Percentiles rank a stretch among this genome's conserved stretches.
phyloP scores from a whole-genome alignment of 257 asterid species.

The Solanum commersonii region DNA sequence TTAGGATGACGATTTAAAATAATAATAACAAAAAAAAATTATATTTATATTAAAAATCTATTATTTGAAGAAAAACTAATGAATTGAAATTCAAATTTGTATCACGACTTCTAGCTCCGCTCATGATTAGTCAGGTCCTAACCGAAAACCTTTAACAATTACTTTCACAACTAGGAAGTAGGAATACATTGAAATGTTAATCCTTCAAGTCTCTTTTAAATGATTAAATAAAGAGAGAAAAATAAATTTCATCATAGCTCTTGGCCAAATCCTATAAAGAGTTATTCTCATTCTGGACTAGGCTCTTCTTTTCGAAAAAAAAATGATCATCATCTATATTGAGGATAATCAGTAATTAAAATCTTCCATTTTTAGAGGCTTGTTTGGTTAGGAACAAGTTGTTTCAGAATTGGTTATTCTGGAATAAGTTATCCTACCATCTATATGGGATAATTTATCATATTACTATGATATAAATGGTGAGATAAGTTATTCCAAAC shows the following conservation, averaged over 20 bases:
- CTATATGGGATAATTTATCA: too few species aligned
- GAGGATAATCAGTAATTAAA: neutral
- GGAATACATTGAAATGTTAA: too few species aligned
- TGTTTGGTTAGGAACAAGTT: neutral
- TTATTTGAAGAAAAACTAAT: too few species aligned
- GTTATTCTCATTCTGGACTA: too few species aligned
- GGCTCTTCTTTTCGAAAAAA: neutral
- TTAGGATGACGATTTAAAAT: neutral
- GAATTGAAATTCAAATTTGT: neutral
- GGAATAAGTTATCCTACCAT: too few species aligned
- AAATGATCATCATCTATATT: neutral
- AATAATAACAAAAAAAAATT: neutral
- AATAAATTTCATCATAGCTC: too few species aligned
- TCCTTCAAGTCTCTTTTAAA: too few species aligned
- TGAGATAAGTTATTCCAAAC: neutral
- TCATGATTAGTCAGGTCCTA: neutral
- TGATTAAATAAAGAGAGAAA: too few species aligned
- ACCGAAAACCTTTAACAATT: neutral
- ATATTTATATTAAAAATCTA: too few species aligned
- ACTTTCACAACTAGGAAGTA: neutral
- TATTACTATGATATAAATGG: rapidly evolving
- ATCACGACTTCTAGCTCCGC: neutral
- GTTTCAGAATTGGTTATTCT: too few species aligned
- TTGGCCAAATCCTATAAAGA: too few species aligned
- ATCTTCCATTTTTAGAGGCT: neutral